Conservation (phyloP, 2,329 filamentous ascomycete species). For the Didymella segeticola region DNA sequence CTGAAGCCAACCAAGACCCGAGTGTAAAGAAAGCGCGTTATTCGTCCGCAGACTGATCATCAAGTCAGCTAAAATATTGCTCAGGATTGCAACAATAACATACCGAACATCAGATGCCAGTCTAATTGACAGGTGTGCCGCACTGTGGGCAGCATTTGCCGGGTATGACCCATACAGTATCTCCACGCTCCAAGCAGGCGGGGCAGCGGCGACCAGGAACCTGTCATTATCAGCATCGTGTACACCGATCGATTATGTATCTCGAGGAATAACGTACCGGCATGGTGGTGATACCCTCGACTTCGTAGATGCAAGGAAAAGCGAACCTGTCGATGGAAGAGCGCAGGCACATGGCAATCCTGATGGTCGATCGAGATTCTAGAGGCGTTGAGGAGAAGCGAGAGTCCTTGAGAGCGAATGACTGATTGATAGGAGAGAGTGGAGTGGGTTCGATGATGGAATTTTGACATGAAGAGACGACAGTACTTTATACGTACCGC, state of each 20-base stretch:
- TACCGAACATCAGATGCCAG: constrained; percentile 1
- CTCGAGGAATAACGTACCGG: constrained; percentile 35
- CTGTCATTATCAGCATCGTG: constrained; percentile 25
- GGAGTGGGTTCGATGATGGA: constrained; percentile 4
- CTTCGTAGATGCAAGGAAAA: constrained; percentile 37
- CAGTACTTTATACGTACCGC: constrained; percentile 11
- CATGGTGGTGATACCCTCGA: constrained; percentile 42
- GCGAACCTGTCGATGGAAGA: constrained; percentile 33
- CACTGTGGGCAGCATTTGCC: constrained; percentile 50
- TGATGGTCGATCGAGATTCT: neutral
- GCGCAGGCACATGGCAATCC: constrained; percentile 36
- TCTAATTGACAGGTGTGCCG: constrained; percentile 49
- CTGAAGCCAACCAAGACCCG: constrained; percentile 12
- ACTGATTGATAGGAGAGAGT: neutral
- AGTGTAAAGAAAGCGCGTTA: neutral
- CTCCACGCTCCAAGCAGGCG: constrained; percentile 48
- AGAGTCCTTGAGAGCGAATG: neutral
- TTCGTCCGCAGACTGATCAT: neutral
- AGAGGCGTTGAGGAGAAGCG: neutral
- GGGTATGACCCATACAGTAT: constrained; percentile 51
- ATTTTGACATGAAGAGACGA: neutral
- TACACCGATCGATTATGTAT: neutral
- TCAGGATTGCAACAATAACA: neutral
- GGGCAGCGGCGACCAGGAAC: constrained; percentile 51
- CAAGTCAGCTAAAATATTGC: constrained; percentile 4